Conservation (phyloP, 371 early-diverging fungal genomes). For the Apophysomyces trapeziformis region DNA sequence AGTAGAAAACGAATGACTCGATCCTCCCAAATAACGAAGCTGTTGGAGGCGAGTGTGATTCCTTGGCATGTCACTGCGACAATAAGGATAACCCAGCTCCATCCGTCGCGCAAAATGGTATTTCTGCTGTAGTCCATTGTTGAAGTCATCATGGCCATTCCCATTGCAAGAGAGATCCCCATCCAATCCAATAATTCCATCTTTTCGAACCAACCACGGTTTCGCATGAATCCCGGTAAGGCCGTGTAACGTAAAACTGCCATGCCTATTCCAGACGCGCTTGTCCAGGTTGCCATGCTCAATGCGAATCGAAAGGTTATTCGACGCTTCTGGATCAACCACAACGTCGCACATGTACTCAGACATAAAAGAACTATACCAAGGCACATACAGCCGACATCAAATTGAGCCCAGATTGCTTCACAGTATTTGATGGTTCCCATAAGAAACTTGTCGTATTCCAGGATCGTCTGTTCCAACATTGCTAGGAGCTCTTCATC, state of each 20-base stretch:
- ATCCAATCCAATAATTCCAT: constrained; percentile 39
- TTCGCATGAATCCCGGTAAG: constrained; percentile 5
- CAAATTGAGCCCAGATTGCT: constrained; percentile 93
- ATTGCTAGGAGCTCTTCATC: constrained; percentile 13
- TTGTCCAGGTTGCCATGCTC: not conserved
- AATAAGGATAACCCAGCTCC: constrained; percentile 22
- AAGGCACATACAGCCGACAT: constrained; percentile 64
- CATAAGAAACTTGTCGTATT: constrained; percentile 69
- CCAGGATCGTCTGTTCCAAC: constrained; percentile 43
- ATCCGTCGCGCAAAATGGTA: not conserved
- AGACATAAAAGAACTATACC: constrained; percentile 60
- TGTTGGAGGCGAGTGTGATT: constrained; percentile 81
- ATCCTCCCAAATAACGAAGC: constrained; percentile 90
- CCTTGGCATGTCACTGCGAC: constrained; percentile 54
- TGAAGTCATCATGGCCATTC: not conserved
- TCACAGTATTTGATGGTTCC: constrained; percentile 73
- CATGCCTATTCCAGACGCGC: not conserved
- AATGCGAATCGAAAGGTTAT: not conserved
- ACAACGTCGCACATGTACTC: constrained; percentile 14
- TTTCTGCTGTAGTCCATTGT: not conserved
- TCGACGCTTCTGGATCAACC: constrained; percentile 15
- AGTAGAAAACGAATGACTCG: constrained; percentile 60
- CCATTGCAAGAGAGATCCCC: constrained; percentile 22
- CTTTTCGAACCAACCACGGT: constrained; percentile 43
- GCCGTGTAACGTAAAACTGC: not conserved